Percentiles rank a stretch among this genome's conserved stretches.
Conservation (phyloP, 495 filamentous ascomycete genomes). For the Xylaria castorea region DNA sequence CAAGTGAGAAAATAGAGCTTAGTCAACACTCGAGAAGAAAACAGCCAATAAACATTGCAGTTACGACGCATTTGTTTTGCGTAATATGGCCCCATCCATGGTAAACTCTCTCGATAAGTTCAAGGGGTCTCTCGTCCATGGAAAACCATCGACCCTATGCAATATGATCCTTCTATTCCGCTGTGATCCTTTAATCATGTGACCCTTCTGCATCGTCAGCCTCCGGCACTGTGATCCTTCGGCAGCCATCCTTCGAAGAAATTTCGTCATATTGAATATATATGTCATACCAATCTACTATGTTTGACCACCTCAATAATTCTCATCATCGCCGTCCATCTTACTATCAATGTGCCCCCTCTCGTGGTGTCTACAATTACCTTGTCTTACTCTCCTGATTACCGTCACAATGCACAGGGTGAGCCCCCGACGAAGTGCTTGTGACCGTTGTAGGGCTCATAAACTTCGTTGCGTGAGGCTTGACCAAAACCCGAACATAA, state of each 20-base stretch:
- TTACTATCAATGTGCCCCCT: neutral
- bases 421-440: slow-evolving; percentile 16
- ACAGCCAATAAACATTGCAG: slow-evolving; percentile 3
- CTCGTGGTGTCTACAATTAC: neutral
- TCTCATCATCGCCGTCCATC: neutral
- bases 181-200: neutral
- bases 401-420: slow-evolving; percentile 10
- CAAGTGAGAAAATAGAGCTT: slow-evolving; percentile 1
- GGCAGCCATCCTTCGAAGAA: neutral
- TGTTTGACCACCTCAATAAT: neutral
- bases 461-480: slow-evolving; percentile 17
- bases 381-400: neutral
- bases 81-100: neutral
- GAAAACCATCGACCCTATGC: neutral
- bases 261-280: neutral
- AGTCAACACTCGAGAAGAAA: neutral
- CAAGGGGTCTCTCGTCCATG: neutral
- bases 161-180: neutral
- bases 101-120: neutral
- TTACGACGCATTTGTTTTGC: neutral
- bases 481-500: slow-evolving; percentile 1
- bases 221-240: neutral
- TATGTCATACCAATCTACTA: neutral
- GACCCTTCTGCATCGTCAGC: neutral
- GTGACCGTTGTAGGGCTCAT: slow-evolving; percentile 14